phyloP scores from a whole-genome alignment of 805 yeast genomes.

The Barnettozyma wickerhamii region DNA sequence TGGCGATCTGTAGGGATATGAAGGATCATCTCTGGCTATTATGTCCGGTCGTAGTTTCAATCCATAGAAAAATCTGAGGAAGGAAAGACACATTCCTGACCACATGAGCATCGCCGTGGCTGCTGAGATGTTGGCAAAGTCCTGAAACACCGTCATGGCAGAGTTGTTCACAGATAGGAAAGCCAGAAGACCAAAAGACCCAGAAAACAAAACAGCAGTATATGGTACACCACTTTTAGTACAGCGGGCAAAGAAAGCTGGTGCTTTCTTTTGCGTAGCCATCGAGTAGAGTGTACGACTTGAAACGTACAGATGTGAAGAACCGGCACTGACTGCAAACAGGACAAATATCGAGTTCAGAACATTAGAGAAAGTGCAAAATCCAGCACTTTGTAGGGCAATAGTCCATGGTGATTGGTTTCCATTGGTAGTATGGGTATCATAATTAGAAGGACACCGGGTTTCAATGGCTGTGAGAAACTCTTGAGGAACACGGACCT shows the following conservation, averaged over 20 bases:
- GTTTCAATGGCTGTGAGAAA: slow-evolving; percentile 10
- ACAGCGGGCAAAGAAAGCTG: slow-evolving; percentile 53
- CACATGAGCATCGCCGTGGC: slow-evolving; percentile 77
- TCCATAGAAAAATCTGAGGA: slow-evolving; percentile 60
- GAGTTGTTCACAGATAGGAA: slow-evolving; percentile 53
- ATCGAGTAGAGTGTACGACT: slow-evolving; percentile 52
- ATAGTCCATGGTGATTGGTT: slow-evolving; percentile 58
- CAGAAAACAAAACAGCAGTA: slow-evolving; percentile 58
- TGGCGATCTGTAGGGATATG: slow-evolving; percentile 67
- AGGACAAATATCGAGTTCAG: slow-evolving; percentile 47
- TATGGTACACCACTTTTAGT: slow-evolving; percentile 68
- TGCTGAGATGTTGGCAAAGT: slow-evolving; percentile 62
- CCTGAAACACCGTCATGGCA: slow-evolving; percentile 61
- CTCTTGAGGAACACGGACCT: slow-evolving; percentile 3
- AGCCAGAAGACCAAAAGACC: slow-evolving; percentile 55
- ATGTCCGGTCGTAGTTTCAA: slow-evolving; percentile 59
- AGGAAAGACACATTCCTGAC: slow-evolving; percentile 67
- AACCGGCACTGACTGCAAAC: slow-evolving; percentile 51
- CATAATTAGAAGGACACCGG: slow-evolving; percentile 4
- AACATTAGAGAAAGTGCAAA: slow-evolving; percentile 43
- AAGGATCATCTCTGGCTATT: slow-evolving; percentile 53
- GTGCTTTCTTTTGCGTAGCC: slow-evolving; percentile 54
- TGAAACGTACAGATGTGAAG: slow-evolving; percentile 52
- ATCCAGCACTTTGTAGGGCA: slow-evolving; percentile 49
- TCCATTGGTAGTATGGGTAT: slow-evolving; percentile 17